Conservation (phyloP, 1,139 yeast species). For the Yamadazyma jaroonii region DNA sequence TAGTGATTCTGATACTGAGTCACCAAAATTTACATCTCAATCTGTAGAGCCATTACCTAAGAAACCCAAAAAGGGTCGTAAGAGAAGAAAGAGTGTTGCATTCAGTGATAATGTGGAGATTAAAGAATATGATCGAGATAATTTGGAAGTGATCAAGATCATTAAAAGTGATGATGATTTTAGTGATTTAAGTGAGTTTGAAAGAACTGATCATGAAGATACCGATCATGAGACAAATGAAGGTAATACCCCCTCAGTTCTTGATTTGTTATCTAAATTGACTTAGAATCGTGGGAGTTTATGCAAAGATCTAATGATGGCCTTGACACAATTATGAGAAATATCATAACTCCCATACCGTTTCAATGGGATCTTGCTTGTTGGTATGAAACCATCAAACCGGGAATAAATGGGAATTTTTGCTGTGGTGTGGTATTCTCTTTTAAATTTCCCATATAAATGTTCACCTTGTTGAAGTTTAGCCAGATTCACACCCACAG, state of each 20-base stretch:
- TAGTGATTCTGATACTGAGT: slow-evolving; percentile 10
- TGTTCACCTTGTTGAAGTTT: slow-evolving; percentile 1
- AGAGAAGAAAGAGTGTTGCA: slow-evolving; percentile 36
- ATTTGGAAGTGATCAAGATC: slow-evolving; percentile 22
- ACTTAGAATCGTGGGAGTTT: slow-evolving; percentile 7
- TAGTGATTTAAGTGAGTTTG: slow-evolving; percentile 10
- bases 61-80: slow-evolving; percentile 20
- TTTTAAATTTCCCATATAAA: slow-evolving; percentile 1
- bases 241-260: slow-evolving; percentile 7
- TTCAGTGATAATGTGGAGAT: slow-evolving; percentile 46
- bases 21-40: slow-evolving; percentile 8
- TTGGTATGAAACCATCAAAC: too few species aligned
- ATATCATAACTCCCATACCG: too few species aligned
- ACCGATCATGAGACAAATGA: slow-evolving; percentile 5
- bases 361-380: too few species aligned
- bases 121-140: slow-evolving; percentile 42
- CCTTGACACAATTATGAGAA: too few species aligned
- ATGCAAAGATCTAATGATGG: too few species aligned
- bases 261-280: slow-evolving; percentile 37
- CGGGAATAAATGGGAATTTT: too few species aligned
- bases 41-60: slow-evolving; percentile 16
- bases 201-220: slow-evolving; percentile 16
- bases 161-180: slow-evolving; percentile 21
- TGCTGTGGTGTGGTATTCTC: background rate
- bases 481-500: slow-evolving; percentile 4